Evolutionary conservation across 495 filamentous ascomycete species (phyloP).

Genomic region (Neurospora sp.): DNA sequence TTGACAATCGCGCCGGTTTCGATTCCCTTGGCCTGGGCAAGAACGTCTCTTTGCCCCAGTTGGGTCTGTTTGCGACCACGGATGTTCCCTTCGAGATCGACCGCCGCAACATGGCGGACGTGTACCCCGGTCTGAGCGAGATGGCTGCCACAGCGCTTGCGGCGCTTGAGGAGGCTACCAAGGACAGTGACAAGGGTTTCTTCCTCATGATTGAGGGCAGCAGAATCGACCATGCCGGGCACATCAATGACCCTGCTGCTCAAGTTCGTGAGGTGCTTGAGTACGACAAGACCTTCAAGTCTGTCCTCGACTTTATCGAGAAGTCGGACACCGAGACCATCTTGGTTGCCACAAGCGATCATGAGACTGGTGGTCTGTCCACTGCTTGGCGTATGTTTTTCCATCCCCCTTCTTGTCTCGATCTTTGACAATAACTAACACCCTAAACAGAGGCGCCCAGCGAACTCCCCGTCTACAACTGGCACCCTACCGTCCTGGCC

Average conservation of each 20-base stretch:
- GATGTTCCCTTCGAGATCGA: slow-evolving; percentile 94
- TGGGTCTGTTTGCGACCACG: slow-evolving; percentile 73
- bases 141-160: slow-evolving; percentile 78
- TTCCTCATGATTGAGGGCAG: slow-evolving; percentile 98
- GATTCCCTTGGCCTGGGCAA: slow-evolving; percentile 63
- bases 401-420: not conserved
- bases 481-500: slow-evolving; percentile 73
- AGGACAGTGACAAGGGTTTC: slow-evolving; percentile 82
- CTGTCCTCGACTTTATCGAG: slow-evolving; percentile 76
- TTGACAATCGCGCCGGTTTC: slow-evolving; percentile 62
- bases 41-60: slow-evolving; percentile 64
- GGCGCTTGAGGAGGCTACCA: slow-evolving; percentile 72
- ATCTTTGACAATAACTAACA: slow-evolving; percentile 7
- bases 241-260: slow-evolving; percentile 88
- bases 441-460: slow-evolving; percentile 19
- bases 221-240: slow-evolving; percentile 91
- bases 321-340: slow-evolving; percentile 62
- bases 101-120: slow-evolving; percentile 60
- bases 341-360: slow-evolving; percentile 82
- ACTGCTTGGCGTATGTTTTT: slow-evolving; percentile 57
- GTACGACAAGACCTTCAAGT: slow-evolving; percentile 77
- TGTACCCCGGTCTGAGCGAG: slow-evolving; percentile 83
- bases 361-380: slow-evolving; percentile 86
- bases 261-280: slow-evolving; percentile 91
- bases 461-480: slow-evolving; percentile 55